A percentile compares a stretch with the other conserved stretches of the same genome.
phyloP scores from a whole-genome alignment of 345 rosid species.

The Draba incana region DNA sequence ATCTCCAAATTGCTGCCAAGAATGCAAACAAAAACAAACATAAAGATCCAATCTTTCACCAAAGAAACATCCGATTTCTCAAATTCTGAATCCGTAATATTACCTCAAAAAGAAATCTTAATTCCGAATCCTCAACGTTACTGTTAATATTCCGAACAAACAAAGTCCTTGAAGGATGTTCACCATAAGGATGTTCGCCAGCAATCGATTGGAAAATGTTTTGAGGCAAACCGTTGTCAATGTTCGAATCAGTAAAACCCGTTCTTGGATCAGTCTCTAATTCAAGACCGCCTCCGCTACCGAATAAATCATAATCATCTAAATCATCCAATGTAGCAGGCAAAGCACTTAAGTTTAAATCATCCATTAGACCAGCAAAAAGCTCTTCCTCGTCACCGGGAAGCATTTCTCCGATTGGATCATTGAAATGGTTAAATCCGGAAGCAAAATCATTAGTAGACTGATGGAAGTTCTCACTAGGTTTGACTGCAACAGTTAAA shows the following conservation, averaged over 20 bases:
- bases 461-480: conserved; percentile 33
- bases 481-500: conserved; percentile 52
- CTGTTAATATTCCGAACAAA: conserved; percentile 82
- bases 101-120: conserved; percentile 69
- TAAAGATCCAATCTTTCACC: conserved; percentile 16
- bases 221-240: conserved; percentile 51
- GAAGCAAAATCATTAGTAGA: conserved; percentile 48
- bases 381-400: conserved; percentile 76
- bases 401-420: conserved; percentile 52
- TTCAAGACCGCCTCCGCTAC: conserved; percentile 81
- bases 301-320: conserved; percentile 73
- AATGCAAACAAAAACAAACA: conserved; percentile 3
- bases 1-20: conserved; percentile 69
- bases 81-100: background rate
- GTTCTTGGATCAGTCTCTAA: conserved; percentile 56
- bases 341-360: conserved; percentile 59
- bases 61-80: conserved; percentile 5
- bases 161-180: conserved; percentile 81
- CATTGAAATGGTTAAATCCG: conserved; percentile 37
- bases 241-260: conserved; percentile 50
- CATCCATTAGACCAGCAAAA: conserved; percentile 70
- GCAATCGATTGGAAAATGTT: conserved; percentile 54
- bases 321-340: conserved; percentile 63
- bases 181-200: conserved; percentile 81
- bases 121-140: conserved; percentile 69